Percentiles rank a stretch among this genome's conserved stretches.
phyloP scores from a whole-genome alignment of 768 basidiomycete species.

The Rhizopogon rudus region DNA sequence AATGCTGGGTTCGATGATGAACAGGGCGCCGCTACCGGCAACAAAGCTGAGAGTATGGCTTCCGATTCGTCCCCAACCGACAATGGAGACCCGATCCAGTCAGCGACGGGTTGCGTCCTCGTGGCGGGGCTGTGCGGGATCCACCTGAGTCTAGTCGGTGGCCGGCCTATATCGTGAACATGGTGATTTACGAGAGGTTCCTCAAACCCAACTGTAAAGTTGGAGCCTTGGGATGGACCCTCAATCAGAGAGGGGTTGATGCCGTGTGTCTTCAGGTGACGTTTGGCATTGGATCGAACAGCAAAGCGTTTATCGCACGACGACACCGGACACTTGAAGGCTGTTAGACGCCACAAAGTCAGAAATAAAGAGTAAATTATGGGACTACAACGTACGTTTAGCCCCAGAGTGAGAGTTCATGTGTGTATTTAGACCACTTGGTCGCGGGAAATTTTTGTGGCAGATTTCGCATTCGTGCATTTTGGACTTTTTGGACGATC shows the following conservation, averaged over 20 bases:
- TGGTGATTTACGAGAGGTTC: constrained; percentile 38
- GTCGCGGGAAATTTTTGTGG: constrained; percentile 42
- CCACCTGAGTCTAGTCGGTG: constrained; percentile 35
- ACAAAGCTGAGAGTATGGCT: constrained; percentile 30
- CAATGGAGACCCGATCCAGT: constrained; percentile 18
- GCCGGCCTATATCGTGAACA: constrained; percentile 33
- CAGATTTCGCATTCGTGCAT: constrained; percentile 46
- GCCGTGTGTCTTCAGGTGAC: constrained; percentile 75
- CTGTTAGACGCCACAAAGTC: constrained; percentile 8
- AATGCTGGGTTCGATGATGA: constrained; percentile 24
- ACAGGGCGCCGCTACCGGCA: constrained; percentile 32
- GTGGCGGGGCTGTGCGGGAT: constrained; percentile 33
- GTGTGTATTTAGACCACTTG: constrained; percentile 47
- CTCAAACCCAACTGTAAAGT: constrained; percentile 39
- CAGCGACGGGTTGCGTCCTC: constrained; percentile 21
- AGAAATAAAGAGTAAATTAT: neutral
- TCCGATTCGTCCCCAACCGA: constrained; percentile 10
- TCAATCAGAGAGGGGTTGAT: constrained; percentile 28
- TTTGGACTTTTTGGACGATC: constrained; percentile 35
- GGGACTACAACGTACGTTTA: constrained; percentile 33
- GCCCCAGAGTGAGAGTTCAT: constrained; percentile 51
- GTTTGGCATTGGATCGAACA: constrained; percentile 76
- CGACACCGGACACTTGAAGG: constrained; percentile 46
- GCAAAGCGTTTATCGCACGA: constrained; percentile 66
- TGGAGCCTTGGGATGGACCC: constrained; percentile 13